These are phyloP conservation scores for Santalum album DNA, from an alignment of 164 flowering plant genomes.

Conservation along the genomic window DNA sequence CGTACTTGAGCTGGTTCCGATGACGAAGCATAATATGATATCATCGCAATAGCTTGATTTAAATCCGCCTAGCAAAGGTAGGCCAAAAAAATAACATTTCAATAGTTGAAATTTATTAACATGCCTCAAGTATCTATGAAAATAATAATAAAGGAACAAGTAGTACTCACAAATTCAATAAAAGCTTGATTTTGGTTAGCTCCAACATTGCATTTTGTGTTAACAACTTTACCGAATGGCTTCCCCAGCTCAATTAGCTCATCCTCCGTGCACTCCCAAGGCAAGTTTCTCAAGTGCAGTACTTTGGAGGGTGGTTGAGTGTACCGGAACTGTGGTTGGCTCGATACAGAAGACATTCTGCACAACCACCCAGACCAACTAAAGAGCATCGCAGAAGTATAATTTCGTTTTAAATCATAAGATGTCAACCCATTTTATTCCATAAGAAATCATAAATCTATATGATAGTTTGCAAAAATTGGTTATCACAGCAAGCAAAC, in stretches of 20 bases:
- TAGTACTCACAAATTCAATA: constrained; percentile 85
- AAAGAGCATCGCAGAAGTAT: no score
- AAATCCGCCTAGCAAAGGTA: constrained; percentile 73
- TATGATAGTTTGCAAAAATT: no score
- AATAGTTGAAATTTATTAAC: no score
- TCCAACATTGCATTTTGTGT: constrained; percentile 95
- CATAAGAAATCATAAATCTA: no score
- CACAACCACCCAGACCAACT: constrained; percentile 8
- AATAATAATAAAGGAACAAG: no score
- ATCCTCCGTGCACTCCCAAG: constrained; percentile 96
- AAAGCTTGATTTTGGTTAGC: constrained; percentile 90
- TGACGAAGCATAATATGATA: constrained; percentile 90
- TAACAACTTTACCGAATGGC: constrained; percentile 91
- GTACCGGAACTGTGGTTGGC: constrained; percentile 91
- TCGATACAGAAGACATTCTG: constrained; percentile 72
- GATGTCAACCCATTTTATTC: no score
- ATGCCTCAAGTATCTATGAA: no score
- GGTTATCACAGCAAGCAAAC: no score
- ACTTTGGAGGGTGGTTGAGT: constrained; percentile 95
- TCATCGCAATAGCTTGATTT: constrained; percentile 95
- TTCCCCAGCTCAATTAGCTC: constrained; percentile 84
- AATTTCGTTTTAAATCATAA: no score
- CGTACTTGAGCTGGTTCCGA: constrained; percentile 97
- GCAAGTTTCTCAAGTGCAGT: constrained; percentile 86
- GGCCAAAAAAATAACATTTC: no score